Percentiles rank a stretch among this genome's conserved stretches.
These are phyloP conservation scores for Plantago major DNA, from an alignment of 257 asterid genomes.

Conservation along the genomic window DNA sequence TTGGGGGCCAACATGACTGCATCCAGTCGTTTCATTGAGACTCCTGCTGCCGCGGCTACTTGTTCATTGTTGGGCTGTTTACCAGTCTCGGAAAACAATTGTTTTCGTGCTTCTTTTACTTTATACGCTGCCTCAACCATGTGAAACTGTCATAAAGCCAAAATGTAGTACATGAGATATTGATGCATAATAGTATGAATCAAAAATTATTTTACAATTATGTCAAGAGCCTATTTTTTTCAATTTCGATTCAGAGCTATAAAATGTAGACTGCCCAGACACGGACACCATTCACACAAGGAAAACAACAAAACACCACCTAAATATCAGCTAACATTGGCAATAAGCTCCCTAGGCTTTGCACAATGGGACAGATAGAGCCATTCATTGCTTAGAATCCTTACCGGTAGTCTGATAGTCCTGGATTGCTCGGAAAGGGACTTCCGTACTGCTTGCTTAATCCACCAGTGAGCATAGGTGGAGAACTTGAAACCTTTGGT, in stretches of 20 bases:
- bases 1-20: conserved; percentile 79
- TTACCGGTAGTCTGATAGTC: conserved; percentile 62
- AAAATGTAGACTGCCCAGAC: neutral
- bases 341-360: neutral
- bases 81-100: conserved; percentile 59
- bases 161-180: conserved; percentile 12
- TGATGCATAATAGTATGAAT: conserved; percentile 2
- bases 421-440: conserved; percentile 71
- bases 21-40: conserved; percentile 79
- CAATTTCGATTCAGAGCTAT: neutral
- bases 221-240: neutral
- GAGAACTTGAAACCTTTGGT: conserved; percentile 90
- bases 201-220: neutral
- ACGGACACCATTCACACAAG: neutral
- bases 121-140: conserved; percentile 87
- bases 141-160: conserved; percentile 54
- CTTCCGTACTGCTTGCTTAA: conserved; percentile 71
- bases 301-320: neutral
- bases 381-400: conserved; percentile 13
- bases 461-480: conserved; percentile 99
- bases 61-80: conserved; percentile 65
- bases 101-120: conserved; percentile 94
- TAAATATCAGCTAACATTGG: neutral
- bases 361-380: too few species aligned
- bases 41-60: conserved; percentile 81